Conservation (phyloP, 148 eudicot species). For the Camellia sinensis region DNA sequence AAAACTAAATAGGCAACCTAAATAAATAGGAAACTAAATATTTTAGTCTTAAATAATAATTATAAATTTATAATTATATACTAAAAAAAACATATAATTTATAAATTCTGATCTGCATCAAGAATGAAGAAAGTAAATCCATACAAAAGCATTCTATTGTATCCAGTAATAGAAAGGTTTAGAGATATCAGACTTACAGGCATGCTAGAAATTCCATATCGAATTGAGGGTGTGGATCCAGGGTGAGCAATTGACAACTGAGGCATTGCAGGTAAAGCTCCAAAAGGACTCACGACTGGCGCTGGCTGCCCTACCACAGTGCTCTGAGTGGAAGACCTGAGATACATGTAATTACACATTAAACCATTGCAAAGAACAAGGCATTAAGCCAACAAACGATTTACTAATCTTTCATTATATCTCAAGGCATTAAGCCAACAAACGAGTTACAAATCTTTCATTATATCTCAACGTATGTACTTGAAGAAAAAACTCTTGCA, state of each 20-base stretch:
- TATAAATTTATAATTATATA: too few relatives aligned
- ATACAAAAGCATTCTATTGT: background rate
- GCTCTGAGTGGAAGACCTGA: constrained; percentile 17
- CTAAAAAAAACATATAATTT: too few relatives aligned
- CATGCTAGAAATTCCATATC: constrained; percentile 64
- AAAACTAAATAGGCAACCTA: too few relatives aligned
- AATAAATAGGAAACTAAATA: too few relatives aligned
- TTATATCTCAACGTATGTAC: background rate
- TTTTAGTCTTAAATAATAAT: too few relatives aligned
- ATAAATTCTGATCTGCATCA: too few relatives aligned
- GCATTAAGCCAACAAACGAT: background rate
- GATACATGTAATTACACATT: background rate
- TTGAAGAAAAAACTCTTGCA: background rate
- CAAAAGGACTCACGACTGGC: constrained; percentile 48
- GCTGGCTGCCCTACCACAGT: constrained; percentile 22
- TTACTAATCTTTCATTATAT: background rate
- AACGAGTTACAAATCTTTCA: too few relatives aligned
- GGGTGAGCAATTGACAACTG: constrained; percentile 25
- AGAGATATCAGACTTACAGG: constrained; percentile 42
- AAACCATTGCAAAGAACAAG: background rate
- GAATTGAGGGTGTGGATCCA: constrained; percentile 25
- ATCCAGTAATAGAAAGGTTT: background rate
- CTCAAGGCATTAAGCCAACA: background rate
- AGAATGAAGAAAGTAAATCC: background rate
- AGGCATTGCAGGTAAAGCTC: constrained; percentile 27